Evolutionary conservation across 2,329 filamentous ascomycete species (phyloP), one percentile per base, ranked within the genome.

Genomic region (Trichophyton equinum): DNA sequence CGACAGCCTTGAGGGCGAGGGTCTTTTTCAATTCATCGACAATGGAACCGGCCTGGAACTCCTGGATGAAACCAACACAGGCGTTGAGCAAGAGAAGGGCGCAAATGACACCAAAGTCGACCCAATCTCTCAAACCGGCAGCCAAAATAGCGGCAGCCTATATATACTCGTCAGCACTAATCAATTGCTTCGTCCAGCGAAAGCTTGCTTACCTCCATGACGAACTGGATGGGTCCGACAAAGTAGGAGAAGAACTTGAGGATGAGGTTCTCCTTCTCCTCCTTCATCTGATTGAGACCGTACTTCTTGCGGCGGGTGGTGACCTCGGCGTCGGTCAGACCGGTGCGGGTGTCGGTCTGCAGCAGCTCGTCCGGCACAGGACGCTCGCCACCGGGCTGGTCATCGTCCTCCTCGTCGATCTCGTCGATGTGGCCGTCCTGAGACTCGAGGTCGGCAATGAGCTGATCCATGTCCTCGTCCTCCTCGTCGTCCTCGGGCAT

Each of bases 1-100:
- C 89, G 51, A 89, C 85, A 71, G 90, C 89, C 81, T 91, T 94
- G 57, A 95, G 83, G 61, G 90, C 90, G 44, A 95, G 83, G 60
- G 88, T 92, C 79, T 94, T 91, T 81, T 95, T 95, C 70, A 95
- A 77, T 73, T 94, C 89, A 57, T 92, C 89, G 76, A 95, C 89
- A 65, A 95, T 94, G 61, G 87, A 91, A 72, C 88, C 90, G 64
- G 90, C 90, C 76, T 95, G 89, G 76, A 82, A 95, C 77, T 95
- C 90, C 74, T 95, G 90, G 63, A 91, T 79, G 76, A 95, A 95
- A 77, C 90, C 89, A 65, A 95, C 90, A 65, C 77, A 78, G 47
- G 90, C 90, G 78, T 95, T 95, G 65, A 95, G 86, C 66, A 95
- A 73, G 8, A 95, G 82, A 58, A 95, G 81, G 70, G 78, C 89